Evolutionary conservation across 1,139 yeast genomes (phyloP).

Genomic region (Zygosaccharomyces pseudobailii): DNA sequence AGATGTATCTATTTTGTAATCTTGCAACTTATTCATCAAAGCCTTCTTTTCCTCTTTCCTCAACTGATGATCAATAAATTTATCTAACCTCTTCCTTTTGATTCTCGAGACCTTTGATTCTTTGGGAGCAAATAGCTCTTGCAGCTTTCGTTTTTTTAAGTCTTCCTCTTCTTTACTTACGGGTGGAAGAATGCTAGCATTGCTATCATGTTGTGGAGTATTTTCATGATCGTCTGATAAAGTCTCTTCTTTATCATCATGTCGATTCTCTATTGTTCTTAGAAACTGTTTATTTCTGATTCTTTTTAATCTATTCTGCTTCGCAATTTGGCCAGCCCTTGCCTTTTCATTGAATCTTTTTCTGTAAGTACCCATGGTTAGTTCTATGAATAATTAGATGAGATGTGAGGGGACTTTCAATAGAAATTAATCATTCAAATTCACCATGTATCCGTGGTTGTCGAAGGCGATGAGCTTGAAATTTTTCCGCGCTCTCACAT

Average conservation of each 20-base stretch:
- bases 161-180: constrained; percentile 50
- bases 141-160: constrained; percentile 59
- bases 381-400: not conserved
- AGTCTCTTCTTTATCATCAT: constrained; percentile 12
- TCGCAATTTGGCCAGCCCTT: constrained; percentile 77
- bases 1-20: constrained; percentile 68
- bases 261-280: constrained; percentile 43
- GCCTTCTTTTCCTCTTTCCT: constrained; percentile 84
- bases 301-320: constrained; percentile 63
- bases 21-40: constrained; percentile 65
- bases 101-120: constrained; percentile 63
- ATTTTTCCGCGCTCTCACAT: constrained; percentile 6
- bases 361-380: constrained; percentile 71
- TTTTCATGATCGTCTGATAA: constrained; percentile 19
- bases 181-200: constrained; percentile 55
- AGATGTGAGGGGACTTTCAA: not conserved
- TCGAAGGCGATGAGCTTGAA: constrained; percentile 25
- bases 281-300: constrained; percentile 66
- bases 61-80: constrained; percentile 80
- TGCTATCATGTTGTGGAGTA: constrained; percentile 41
- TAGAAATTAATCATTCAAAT: not conserved
- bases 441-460: too few relatives aligned
- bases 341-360: constrained; percentile 83
- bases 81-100: constrained; percentile 73
- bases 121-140: constrained; percentile 49